Evolutionary conservation across 202 grass and related monocot species (phyloP), one percentile per base, ranked within the genome.

Genomic region (Zizania palustris): DNA sequence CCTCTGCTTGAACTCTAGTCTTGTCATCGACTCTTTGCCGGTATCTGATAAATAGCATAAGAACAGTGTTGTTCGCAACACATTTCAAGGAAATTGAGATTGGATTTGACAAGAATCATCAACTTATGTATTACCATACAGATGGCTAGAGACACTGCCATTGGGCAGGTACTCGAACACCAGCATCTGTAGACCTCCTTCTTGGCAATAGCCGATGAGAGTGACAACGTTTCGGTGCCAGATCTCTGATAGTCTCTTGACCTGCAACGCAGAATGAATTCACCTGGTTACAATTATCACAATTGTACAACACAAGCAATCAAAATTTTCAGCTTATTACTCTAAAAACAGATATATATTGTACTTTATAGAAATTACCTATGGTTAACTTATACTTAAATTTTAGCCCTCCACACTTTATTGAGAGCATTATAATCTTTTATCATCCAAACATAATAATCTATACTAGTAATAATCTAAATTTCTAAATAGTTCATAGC

Each of bases 1-100:
- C 88, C 94, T 93, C 44, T 97, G 91, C 68, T 97, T 97, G 80
- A 97, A 97, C 80, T 97, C 94, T 57, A 97, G 85, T 70, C 82
- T 86, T 4, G 91, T 97, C 80, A 72, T 76, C 0, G 79, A 82
- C 84, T 94, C 82, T 72, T 70, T 86, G 38, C 86, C 76, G 1
- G 44, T 86, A 62, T 85, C 88, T 95, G 88, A 39, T 54, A 48
- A 67, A 40, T 13, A 61, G 21, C 35, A 20, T 11, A 40, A 1
- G 6, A 9, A 1, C 2, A 19, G 9, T 0, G 20, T 35, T 49
- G 51, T 63, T 69, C 18, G 16, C 16, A 6, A 8, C 15, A 63
- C 43, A 63, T 63, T 71, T 39, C 19, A 54, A 39, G 44, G 64
- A 60, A 36, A 45, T 3, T 21, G 20, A 1, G 19, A 11, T 67